These are phyloP conservation scores for Hydnum rufescens DNA, from an alignment of 768 basidiomycete species.

Conservation along the genomic window DNA sequence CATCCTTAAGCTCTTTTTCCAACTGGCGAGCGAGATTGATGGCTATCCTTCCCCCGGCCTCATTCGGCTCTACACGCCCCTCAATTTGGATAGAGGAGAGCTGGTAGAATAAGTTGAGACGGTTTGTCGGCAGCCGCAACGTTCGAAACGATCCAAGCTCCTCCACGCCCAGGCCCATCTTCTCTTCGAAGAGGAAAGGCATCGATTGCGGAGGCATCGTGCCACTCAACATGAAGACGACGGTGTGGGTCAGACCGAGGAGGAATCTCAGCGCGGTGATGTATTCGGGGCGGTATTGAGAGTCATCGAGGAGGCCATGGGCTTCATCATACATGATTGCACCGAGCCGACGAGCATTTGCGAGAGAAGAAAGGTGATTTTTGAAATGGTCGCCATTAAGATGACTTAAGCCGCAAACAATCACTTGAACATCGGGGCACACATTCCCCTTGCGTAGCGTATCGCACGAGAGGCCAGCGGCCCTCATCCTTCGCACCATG, in stretches of 20 bases:
- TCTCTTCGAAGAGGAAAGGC: too few species aligned
- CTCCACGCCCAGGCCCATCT: too few species aligned
- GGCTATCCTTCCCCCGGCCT: too few species aligned
- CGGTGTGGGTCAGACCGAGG: background rate
- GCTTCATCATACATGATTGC: background rate
- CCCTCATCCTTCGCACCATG: background rate
- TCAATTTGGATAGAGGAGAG: too few species aligned
- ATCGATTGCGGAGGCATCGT: background rate
- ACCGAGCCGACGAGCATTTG: background rate
- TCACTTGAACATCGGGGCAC: background rate
- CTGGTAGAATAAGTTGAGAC: background rate
- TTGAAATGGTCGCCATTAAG: background rate
- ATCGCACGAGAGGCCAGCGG: background rate
- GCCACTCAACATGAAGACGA: background rate
- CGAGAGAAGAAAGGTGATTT: background rate
- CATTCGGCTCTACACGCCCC: too few species aligned
- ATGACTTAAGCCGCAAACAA: background rate
- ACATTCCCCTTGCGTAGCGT: background rate
- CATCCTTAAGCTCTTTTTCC: background rate
- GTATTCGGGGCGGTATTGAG: background rate
- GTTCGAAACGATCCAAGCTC: too few species aligned
- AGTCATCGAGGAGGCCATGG: background rate
- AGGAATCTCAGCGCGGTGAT: background rate
- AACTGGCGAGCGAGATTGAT: background rate
- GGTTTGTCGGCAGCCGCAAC: too few species aligned